phyloP scores from a whole-genome alignment of 148 eudicot genomes.

The Rheum nobile region DNA sequence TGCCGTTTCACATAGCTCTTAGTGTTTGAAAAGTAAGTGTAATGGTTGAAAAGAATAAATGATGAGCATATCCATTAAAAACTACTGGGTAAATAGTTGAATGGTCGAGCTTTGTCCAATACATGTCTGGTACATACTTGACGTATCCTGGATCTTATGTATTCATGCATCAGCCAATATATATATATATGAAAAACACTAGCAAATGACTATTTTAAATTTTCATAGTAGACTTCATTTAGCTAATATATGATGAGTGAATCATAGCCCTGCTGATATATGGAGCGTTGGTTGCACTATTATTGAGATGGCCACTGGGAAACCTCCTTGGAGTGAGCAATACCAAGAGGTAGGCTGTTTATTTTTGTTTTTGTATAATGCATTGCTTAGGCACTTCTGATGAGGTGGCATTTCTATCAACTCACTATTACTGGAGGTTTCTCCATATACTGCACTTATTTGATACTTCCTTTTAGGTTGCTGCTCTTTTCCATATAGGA shows the following conservation, averaged over 20 bases:
- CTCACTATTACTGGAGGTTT: background rate
- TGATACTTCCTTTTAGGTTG: constrained; percentile 36
- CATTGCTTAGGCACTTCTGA: background rate
- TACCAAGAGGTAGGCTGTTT: constrained; percentile 64
- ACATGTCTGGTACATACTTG: background rate
- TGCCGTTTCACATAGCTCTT: no score
- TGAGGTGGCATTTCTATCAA: background rate
- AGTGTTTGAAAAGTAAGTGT: background rate
- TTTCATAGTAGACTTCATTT: background rate
- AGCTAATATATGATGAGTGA: background rate
- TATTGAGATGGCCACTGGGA: constrained; percentile 99
- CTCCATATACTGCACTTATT: background rate
- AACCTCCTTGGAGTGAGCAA: constrained; percentile 98
- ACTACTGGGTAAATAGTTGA: background rate
- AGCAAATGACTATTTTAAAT: background rate
- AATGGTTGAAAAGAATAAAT: no score
- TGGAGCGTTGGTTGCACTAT: constrained; percentile 99
- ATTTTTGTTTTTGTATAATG: background rate
- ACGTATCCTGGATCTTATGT: background rate
- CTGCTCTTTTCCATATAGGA: constrained; percentile 60
- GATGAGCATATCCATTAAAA: background rate
- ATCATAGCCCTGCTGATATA: constrained; percentile 81
- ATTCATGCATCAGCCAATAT: background rate
- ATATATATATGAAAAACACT: background rate
- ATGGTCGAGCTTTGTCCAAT: background rate